Evolutionary conservation across 2,329 filamentous ascomycete species (phyloP).

Genomic region (Paraphoma sp.): DNA sequence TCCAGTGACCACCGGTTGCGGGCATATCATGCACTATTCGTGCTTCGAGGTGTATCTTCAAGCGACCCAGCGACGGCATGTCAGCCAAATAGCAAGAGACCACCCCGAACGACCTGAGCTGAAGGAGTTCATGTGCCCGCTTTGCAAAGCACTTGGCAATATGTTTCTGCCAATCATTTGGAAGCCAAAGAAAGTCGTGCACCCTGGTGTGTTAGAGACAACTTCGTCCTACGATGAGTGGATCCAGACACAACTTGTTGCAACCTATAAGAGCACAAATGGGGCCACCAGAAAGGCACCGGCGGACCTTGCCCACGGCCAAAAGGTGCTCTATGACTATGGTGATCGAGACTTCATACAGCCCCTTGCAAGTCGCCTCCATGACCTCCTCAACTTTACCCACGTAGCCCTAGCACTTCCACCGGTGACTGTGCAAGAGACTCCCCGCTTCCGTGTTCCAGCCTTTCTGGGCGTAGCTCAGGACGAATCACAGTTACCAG

Average conservation of each 20-base stretch:
- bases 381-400: constrained; percentile 40
- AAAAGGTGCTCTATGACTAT: constrained; percentile 60
- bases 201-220: constrained; percentile 72
- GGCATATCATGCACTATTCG: constrained; percentile 97
- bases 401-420: constrained; percentile 25
- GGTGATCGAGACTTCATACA: constrained; percentile 58
- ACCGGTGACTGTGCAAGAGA: constrained; percentile 19
- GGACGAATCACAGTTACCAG: constrained; percentile 31
- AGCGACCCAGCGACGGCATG: constrained; percentile 82
- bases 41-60: constrained; percentile 94
- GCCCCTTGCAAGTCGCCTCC: constrained; percentile 53
- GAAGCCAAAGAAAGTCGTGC: constrained; percentile 88
- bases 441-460: constrained; percentile 38
- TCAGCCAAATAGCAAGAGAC: constrained; percentile 90
- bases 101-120: constrained; percentile 82
- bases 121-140: constrained; percentile 93
- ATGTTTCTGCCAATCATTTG: constrained; percentile 93
- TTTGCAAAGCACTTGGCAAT: constrained; percentile 97
- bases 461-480: constrained; percentile 34
- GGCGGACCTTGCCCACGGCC: constrained; percentile 45
- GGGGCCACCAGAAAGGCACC: constrained; percentile 30
- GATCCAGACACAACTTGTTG: constrained; percentile 65
- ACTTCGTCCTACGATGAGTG: constrained; percentile 71
- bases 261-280: constrained; percentile 54
- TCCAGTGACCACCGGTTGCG: constrained; percentile 88